These are phyloP conservation scores for Torulaspora franciscae DNA, from an alignment of 805 yeast species.

Conservation along the genomic window DNA sequence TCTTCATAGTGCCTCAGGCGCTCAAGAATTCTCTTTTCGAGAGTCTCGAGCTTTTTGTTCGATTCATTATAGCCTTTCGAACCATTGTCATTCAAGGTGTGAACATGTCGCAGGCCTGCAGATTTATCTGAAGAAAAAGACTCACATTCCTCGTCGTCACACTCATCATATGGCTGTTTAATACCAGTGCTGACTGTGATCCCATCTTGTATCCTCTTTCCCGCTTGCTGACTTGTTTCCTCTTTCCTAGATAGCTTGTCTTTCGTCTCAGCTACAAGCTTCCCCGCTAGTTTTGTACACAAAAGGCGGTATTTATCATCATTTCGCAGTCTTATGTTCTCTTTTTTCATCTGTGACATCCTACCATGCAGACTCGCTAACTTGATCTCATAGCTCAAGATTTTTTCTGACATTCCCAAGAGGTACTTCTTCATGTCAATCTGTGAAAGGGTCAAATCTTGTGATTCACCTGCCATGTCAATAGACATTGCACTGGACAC, in stretches of 20 bases:
- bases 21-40: constrained; percentile 9
- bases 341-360: constrained; percentile 8
- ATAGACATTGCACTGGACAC: too few species aligned
- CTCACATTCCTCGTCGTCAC: not conserved
- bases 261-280: not conserved
- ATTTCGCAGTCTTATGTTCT: constrained; percentile 12
- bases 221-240: not conserved
- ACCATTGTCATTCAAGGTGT: not conserved
- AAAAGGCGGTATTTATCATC: not conserved
- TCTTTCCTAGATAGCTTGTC: not conserved
- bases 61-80: not conserved
- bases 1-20: constrained; percentile 9
- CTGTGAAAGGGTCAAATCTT: not conserved
- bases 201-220: too few species aligned
- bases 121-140: not conserved
- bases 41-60: constrained; percentile 1
- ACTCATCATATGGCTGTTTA: not conserved
- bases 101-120: not conserved
- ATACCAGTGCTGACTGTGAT: not conserved
- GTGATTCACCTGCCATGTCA: not conserved
- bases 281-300: not conserved
- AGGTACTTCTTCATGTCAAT: not conserved
- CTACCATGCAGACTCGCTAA: constrained; percentile 19
- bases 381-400: constrained; percentile 23
- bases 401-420: constrained; percentile 15